Conservation (phyloP, 768 basidiomycete species). For the Leccinum fibrillosum region DNA sequence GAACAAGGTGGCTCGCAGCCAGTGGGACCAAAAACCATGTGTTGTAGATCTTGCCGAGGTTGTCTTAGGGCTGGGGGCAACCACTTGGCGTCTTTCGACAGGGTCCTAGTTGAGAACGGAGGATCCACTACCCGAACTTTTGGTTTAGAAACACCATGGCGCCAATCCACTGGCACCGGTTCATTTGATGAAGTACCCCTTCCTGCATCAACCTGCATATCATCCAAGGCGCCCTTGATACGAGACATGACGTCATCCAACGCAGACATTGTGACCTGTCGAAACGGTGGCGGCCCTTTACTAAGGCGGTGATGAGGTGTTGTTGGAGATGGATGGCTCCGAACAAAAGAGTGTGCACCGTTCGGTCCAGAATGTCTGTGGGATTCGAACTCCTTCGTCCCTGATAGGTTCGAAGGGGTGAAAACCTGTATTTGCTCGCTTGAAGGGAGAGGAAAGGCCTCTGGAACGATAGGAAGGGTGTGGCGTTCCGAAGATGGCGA, state of each 20-base stretch:
- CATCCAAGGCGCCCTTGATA: constrained; percentile 75
- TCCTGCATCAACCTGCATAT: constrained; percentile 53
- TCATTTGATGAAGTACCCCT: constrained; percentile 19
- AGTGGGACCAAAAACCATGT: constrained; percentile 47
- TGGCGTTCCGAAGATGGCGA: constrained; percentile 18
- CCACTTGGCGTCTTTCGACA: constrained; percentile 47
- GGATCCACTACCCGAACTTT: constrained; percentile 20
- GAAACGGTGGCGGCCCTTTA: constrained; percentile 31
- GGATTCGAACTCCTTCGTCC: constrained; percentile 18
- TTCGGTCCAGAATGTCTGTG: constrained; percentile 18
- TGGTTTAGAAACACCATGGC: constrained; percentile 17
- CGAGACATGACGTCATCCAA: constrained; percentile 82
- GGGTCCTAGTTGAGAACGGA: constrained; percentile 7
- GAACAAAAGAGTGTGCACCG: constrained; percentile 13
- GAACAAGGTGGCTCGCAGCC: constrained; percentile 46
- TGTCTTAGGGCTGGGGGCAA: constrained; percentile 52
- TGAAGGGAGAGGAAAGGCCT: constrained; percentile 7
- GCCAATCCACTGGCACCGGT: constrained; percentile 21
- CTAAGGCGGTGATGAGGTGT: constrained; percentile 20
- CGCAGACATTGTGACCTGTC: constrained; percentile 63
- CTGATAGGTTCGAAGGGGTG: constrained; percentile 3
- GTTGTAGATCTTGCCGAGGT: constrained; percentile 34
- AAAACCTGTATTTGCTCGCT: constrained; percentile 7
- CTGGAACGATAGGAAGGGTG: constrained; percentile 15
- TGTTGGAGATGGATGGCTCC: constrained; percentile 16